phyloP scores from a whole-genome alignment of 2,329 filamentous ascomycete genomes.

The Cercospora sojina region DNA sequence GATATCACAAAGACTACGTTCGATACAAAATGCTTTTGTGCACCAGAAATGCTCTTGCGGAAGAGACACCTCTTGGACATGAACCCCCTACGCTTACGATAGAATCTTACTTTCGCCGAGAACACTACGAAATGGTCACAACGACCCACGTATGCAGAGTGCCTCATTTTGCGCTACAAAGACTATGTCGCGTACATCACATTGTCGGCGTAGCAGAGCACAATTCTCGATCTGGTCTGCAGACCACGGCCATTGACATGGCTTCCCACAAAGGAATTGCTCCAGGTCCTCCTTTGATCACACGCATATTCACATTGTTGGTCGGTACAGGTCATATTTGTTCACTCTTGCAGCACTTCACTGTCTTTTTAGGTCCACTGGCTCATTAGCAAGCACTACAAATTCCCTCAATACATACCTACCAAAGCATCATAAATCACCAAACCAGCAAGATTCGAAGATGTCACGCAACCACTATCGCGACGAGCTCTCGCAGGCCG shows the following conservation, averaged over 20 bases:
- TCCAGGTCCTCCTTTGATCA: not conserved
- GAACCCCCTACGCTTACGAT: not conserved
- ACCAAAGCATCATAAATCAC: not conserved
- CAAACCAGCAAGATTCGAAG: not conserved
- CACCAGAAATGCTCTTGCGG: not conserved
- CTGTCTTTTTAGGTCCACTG: not conserved
- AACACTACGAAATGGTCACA: not conserved
- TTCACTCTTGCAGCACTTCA: not conserved
- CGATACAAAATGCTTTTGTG: not conserved
- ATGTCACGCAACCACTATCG: not conserved
- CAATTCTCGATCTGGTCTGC: not conserved
- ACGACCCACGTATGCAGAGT: not conserved
- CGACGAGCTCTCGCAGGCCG: conserved; percentile 6
- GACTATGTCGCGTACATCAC: not conserved
- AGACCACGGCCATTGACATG: not conserved
- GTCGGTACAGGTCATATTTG: not conserved
- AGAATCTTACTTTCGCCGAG: not conserved
- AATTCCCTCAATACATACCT: not conserved
- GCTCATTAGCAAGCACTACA: not conserved
- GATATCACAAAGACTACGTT: not conserved
- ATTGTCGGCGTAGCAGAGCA: not conserved
- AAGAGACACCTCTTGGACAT: not conserved
- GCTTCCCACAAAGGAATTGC: not conserved
- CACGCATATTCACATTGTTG: not conserved
- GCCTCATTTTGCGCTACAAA: not conserved